Base-by-base conservation (phyloP, 2,329 filamentous ascomycete species). In the Penicillium sp. region DNA sequence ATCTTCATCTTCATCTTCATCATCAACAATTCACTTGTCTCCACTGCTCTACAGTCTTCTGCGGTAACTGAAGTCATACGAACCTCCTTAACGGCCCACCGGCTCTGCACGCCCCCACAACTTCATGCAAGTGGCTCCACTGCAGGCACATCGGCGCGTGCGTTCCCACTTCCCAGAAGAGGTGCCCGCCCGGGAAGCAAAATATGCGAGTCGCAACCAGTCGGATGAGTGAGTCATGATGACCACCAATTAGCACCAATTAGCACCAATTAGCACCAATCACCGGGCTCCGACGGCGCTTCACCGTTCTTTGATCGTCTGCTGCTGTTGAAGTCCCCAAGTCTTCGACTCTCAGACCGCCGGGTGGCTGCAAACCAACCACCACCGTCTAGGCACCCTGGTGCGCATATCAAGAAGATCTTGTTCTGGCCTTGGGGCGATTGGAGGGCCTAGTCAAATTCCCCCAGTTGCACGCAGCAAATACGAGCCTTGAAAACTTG, bases 281-380 rank as follows among this genome's bases (percentile, higher is more conserved):
- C 12, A 13, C n/a, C n/a, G n/a, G n/a, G 13, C 21, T 26, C 27
- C 10, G 13, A 27, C 17, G 21, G 23, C n/a, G n/a, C 43, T 54
- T 51, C 46, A 54, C 51, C 47, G 51, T 51, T 44, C n/a, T 42
- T 51, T 51, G 34, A 44, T 43, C 10, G 30, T 40, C n/a, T n/a
- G n/a, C n/a, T n/a, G n/a, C n/a, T n/a, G n/a, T n/a, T n/a, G n/a
- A n/a, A n/a, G n/a, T n/a, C n/a, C n/a, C n/a, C n/a, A n/a, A 36
- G 17, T 33, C 33, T 15, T 12, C 27, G 40, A 26, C 45, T 44
- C 46, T 40, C 30, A 27, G 47, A 42, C 30, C 43, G 15, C 50
- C 7, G 13, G 18, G 41, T 40, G 50, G 32, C 42, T 51, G 27
- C 26, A 23, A 26, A 32, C 27, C 21, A 27, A 15, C 18, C 12